phyloP scores from a whole-genome alignment of 768 basidiomycete species.

The Podaxis sp. region DNA sequence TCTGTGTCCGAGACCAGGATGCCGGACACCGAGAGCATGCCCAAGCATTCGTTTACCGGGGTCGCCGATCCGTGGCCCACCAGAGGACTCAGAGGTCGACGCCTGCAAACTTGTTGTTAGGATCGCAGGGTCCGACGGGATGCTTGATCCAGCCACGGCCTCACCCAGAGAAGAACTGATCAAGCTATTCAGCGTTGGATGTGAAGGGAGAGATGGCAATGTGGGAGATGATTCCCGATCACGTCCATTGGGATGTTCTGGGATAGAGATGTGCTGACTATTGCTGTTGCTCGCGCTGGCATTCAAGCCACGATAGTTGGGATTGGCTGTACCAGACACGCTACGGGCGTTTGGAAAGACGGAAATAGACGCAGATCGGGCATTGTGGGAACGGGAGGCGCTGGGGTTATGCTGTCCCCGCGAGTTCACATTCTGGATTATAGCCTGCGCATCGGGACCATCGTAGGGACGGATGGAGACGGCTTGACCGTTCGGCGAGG shows the following conservation, averaged over 20 bases:
- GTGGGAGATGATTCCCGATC: constrained; percentile 79
- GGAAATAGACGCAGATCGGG: constrained; percentile 64
- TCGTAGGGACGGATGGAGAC: constrained; percentile 88
- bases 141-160: constrained; percentile 39
- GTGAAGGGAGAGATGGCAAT: constrained; percentile 73
- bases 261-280: constrained; percentile 44
- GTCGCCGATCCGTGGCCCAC: constrained; percentile 80
- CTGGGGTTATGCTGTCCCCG: constrained; percentile 60
- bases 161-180: constrained; percentile 70
- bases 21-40: constrained; percentile 78
- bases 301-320: constrained; percentile 5
- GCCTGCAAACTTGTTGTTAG: constrained; percentile 51
- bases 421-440: constrained; percentile 81
- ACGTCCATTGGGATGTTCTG: constrained; percentile 42
- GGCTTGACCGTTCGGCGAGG: constrained; percentile 45
- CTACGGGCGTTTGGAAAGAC: constrained; percentile 53
- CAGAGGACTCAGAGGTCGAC: constrained; percentile 23
- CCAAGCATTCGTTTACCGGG: constrained; percentile 89
- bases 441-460: constrained; percentile 83
- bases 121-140: constrained; percentile 65
- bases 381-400: constrained; percentile 67
- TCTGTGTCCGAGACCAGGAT: constrained; percentile 67
- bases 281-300: constrained; percentile 26
- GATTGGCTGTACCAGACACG: constrained; percentile 29
- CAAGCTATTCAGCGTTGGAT: constrained; percentile 81